A percentile compares a stretch with the other conserved stretches of the same genome.
phyloP scores from a whole-genome alignment of 257 asterid genomes.

The Prunella vulgaris region DNA sequence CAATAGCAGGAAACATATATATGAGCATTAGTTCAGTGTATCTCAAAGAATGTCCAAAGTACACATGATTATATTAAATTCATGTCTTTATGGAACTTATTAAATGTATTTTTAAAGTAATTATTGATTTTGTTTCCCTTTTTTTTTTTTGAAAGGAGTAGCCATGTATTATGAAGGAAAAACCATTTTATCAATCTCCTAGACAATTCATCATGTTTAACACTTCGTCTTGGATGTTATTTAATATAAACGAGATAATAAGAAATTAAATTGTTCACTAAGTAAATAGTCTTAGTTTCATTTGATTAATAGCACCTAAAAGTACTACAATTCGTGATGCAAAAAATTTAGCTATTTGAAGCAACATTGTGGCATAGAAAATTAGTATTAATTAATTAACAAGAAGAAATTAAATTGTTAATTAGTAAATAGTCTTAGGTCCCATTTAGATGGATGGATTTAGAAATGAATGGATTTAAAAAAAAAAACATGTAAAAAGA shows the following conservation, averaged over 20 bases:
- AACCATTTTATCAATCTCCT: too few species aligned
- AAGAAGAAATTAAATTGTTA: too few species aligned
- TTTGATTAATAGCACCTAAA: not conserved
- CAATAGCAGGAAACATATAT: conserved; percentile 18
- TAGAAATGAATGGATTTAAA: too few species aligned
- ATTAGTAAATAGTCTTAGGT: too few species aligned
- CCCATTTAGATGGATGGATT: too few species aligned
- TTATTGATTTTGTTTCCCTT: not conserved
- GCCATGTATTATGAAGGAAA: not conserved
- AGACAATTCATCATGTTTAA: too few species aligned
- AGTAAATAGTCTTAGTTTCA: not conserved
- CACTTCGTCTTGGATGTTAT: too few species aligned
- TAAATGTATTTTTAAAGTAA: not conserved
- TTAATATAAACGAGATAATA: too few species aligned
- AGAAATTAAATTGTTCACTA: too few species aligned
- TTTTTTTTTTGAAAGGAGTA: not conserved
- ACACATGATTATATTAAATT: conserved; percentile 1
- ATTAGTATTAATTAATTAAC: too few species aligned
- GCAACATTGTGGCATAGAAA: conserved; percentile 15
- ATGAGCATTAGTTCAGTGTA: conserved; percentile 17
- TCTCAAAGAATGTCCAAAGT: conserved; percentile 18
- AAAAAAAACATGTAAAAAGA: too few species aligned
- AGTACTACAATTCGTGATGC: not conserved
- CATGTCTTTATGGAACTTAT: conserved; percentile 2
- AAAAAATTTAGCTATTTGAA: conserved; percentile 20